Evolutionary conservation across 495 filamentous ascomycete species (phyloP).

Genomic region (Penicillium daleae): DNA sequence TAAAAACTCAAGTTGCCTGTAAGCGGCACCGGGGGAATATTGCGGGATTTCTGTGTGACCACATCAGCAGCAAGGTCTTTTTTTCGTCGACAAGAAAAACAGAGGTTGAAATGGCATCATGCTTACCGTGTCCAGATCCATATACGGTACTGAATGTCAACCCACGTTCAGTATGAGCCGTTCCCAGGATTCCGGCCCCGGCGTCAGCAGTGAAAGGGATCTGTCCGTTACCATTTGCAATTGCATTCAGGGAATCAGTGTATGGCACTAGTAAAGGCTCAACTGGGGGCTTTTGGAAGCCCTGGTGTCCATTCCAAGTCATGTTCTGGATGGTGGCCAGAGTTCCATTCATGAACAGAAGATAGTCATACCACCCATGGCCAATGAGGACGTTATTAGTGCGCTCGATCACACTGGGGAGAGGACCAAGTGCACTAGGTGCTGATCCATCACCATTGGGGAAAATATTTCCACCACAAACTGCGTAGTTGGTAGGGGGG

Average conservation of each 20-base stretch:
- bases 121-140: conserved; percentile 62
- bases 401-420: conserved; percentile 73
- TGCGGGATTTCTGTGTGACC: conserved; percentile 50
- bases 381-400: conserved; percentile 70
- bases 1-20: conserved; percentile 69
- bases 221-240: conserved; percentile 24
- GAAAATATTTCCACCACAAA: conserved; percentile 64
- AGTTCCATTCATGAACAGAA: conserved; percentile 67
- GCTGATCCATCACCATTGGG: conserved; percentile 51
- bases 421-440: conserved; percentile 53
- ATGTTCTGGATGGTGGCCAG: conserved; percentile 80
- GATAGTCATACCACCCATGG: conserved; percentile 62
- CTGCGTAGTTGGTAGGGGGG: conserved; percentile 61
- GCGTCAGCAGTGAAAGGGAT: conserved; percentile 35
- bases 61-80: background rate
- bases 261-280: conserved; percentile 70
- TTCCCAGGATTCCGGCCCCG: conserved; percentile 63
- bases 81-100: background rate
- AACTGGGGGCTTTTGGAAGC: conserved; percentile 62
- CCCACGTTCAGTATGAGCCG: conserved; percentile 65
- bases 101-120: background rate
- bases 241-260: conserved; percentile 44
- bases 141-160: conserved; percentile 67
- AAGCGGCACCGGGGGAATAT: conserved; percentile 64
- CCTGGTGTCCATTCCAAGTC: conserved; percentile 76